Evolutionary conservation across 2,329 filamentous ascomycete genomes (phyloP).

Genomic region (Nothomitra cinnamomea): DNA sequence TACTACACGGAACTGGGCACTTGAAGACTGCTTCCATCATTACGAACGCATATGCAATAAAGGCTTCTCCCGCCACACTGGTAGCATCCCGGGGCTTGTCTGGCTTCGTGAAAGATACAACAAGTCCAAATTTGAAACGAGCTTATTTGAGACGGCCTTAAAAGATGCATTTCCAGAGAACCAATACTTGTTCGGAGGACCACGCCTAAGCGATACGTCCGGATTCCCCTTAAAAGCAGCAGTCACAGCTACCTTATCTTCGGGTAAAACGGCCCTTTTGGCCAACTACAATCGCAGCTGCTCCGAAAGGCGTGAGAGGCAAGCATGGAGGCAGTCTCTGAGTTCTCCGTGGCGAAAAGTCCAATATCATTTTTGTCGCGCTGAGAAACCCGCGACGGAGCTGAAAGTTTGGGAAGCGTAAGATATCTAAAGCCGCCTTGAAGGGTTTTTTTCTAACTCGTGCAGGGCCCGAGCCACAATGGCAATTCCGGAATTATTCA

Average conservation of each 20-base stretch:
- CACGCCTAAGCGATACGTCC: constrained; percentile 6
- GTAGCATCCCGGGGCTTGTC: constrained; percentile 21
- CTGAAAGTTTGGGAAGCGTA: constrained; percentile 34
- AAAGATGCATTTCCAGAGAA: constrained; percentile 20
- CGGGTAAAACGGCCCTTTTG: constrained; percentile 24
- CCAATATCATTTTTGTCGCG: constrained; percentile 24
- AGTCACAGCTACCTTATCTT: constrained; percentile 24
- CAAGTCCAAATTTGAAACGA: constrained; percentile 19
- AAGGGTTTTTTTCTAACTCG: not conserved
- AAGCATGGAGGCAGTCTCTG: not conserved
- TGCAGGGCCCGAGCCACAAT: constrained; percentile 29
- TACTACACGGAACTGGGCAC: constrained; percentile 20
- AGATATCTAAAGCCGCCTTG: constrained; percentile 5
- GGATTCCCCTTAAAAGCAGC: constrained; percentile 21
- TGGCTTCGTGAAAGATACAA: constrained; percentile 16
- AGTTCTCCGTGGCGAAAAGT: constrained; percentile 11
- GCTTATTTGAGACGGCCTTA: constrained; percentile 22
- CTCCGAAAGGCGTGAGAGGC: constrained; percentile 10
- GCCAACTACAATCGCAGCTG: constrained; percentile 27
- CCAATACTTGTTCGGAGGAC: constrained; percentile 22
- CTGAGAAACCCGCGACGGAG: constrained; percentile 22
- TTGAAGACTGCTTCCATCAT: constrained; percentile 23
- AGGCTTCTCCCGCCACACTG: constrained; percentile 24
- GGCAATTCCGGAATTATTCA: constrained; percentile 33
- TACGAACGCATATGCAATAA: constrained; percentile 24